Conservation (phyloP, 2,329 filamentous ascomycete species). For the Curvularia spicifera region DNA sequence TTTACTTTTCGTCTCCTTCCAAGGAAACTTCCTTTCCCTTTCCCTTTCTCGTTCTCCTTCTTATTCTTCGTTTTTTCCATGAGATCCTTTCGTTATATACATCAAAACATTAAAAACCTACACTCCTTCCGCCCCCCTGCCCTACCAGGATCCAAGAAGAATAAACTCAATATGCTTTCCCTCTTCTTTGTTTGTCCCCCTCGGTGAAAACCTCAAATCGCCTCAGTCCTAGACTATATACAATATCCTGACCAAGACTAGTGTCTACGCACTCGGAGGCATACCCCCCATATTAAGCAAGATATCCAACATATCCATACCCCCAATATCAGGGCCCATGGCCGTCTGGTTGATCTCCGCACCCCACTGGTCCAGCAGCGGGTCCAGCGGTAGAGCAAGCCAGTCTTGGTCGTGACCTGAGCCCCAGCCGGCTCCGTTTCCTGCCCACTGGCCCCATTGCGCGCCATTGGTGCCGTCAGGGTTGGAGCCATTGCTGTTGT, state of each 20-base stretch:
- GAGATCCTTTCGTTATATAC: neutral
- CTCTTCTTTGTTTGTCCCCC: no score
- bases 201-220: no score
- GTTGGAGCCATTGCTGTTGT: conserved; percentile 11
- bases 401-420: conserved; percentile 58
- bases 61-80: neutral
- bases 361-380: conserved; percentile 64
- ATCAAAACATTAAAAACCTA: neutral
- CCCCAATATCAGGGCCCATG: conserved; percentile 69
- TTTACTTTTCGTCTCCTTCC: neutral
- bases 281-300: conserved; percentile 50
- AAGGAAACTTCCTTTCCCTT: no score
- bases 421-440: conserved; percentile 26
- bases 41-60: neutral
- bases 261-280: conserved; percentile 25
- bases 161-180: no score
- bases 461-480: conserved; percentile 15
- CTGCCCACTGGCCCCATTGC: conserved; percentile 34
- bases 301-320: conserved; percentile 58
- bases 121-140: neutral
- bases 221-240: neutral
- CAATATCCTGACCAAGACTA: neutral
- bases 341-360: conserved; percentile 63
- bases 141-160: no score
- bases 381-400: conserved; percentile 67